Conservation (phyloP, 2,329 filamentous ascomycete genomes). For the Pseudogymnoascus sp. region DNA sequence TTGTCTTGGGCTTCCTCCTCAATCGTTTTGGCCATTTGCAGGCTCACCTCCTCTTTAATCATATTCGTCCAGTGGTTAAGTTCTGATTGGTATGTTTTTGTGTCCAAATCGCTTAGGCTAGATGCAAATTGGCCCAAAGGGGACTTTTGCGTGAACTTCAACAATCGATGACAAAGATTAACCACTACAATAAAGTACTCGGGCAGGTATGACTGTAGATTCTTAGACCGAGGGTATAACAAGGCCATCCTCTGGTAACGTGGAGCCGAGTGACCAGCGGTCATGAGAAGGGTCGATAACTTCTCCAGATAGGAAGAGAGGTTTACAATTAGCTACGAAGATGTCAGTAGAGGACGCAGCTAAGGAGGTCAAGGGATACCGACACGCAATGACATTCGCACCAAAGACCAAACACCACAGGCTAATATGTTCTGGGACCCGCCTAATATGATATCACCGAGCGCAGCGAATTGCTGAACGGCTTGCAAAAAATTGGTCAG, state of each 20-base stretch:
- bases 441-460: constrained; percentile 36
- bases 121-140: constrained; percentile 26
- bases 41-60: constrained; percentile 31
- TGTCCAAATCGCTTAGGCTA: constrained; percentile 25
- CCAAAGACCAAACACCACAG: constrained; percentile 37
- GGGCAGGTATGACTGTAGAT: constrained; percentile 28
- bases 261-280: constrained; percentile 32
- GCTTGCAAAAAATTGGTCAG: constrained; percentile 34
- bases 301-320: constrained; percentile 32
- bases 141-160: constrained; percentile 29
- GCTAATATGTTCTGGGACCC: constrained; percentile 38
- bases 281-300: constrained; percentile 35
- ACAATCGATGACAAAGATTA: constrained; percentile 30
- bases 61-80: constrained; percentile 28
- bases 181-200: constrained; percentile 38
- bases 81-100: constrained; percentile 28
- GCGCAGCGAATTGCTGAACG: constrained; percentile 35
- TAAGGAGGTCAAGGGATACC: constrained; percentile 15
- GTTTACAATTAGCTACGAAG: constrained; percentile 25
- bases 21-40: constrained; percentile 23
- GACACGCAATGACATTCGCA: constrained; percentile 35
- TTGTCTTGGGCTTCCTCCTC: constrained; percentile 20
- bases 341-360: constrained; percentile 14
- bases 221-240: constrained; percentile 33
- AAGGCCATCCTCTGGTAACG: constrained; percentile 32